Base-by-base conservation (phyloP, 495 filamentous ascomycete species). In the Ramalina intermedia region DNA sequence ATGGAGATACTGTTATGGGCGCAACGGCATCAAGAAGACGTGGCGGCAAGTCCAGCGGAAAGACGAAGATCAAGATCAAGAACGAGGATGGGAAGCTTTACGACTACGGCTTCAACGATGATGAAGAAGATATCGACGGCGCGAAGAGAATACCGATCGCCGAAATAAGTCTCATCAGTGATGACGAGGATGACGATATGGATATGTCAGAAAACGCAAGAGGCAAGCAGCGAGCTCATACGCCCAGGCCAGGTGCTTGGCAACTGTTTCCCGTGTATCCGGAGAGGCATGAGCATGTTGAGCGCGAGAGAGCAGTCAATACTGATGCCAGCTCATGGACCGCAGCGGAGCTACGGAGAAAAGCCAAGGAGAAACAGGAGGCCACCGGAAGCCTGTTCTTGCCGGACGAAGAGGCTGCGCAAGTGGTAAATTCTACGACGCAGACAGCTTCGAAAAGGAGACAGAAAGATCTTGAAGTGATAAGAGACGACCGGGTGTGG, bases 291-390 rank as follows among this genome's bases (percentile, higher is more conserved):
- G 69, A 71, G 46, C 74, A 78, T 59, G 66, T 69, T 43, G 73
- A 75, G 39, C 64, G 72, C 16, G 56, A 62, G 11, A 55, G 70
- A 29, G 68, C 65, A 49, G 68, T 76, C 38, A 70, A 73, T 47
- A 73, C 71, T 57, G 73, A 76, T 45, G 69, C 71, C 3, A 74
- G 67, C 55, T 63, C 67, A 17, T 58, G 58, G n/a, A 66, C 64
- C 36, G 63, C 71, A 3, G 68, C 69, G 6, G 64, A 71, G 46
- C 41, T 69, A 5, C 62, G 65, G 18, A 49, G 62, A 23, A 56
- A 68, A 55, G 66, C 64, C 18, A 60, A 66, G 51, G 55, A 62
- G 16, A 47, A 43, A 38, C 38, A 43, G 7, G 52, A 57, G 7
- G 39, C 57, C 21, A 46, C 38, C 17, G 52, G 52, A 4, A 52